phyloP scores from a whole-genome alignment of 164 flowering plant species.

The Aristolochia fimbriata region DNA sequence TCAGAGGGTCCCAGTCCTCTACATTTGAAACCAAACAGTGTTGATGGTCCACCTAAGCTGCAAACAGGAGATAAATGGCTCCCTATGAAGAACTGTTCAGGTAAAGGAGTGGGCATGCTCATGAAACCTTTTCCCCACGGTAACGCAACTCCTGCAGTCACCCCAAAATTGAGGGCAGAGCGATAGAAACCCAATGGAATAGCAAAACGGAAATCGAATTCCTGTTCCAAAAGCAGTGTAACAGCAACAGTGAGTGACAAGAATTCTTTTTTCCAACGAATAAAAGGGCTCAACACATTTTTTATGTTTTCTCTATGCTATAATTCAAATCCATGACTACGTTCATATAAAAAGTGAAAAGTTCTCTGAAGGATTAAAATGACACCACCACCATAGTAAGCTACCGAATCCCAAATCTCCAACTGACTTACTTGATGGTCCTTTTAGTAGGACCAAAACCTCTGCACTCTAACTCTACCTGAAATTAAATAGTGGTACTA shows the following conservation, averaged over 20 bases:
- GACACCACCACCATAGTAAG: too few species aligned
- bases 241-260: background rate
- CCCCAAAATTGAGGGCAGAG: conserved; percentile 78
- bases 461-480: too few species aligned
- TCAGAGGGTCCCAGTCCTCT: conserved; percentile 83
- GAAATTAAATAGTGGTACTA: too few species aligned
- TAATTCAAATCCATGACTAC: too few species aligned
- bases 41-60: conserved; percentile 59
- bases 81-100: conserved; percentile 84
- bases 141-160: conserved; percentile 58
- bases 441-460: too few species aligned
- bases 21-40: conserved; percentile 67
- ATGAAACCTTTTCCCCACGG: conserved; percentile 79
- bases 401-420: too few species aligned
- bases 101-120: conserved; percentile 46
- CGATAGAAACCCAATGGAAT: conserved; percentile 66
- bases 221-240: conserved; percentile 36
- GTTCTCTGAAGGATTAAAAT: too few species aligned
- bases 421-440: too few species aligned
- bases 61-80: conserved; percentile 84
- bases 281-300: too few species aligned
- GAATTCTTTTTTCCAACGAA: background rate
- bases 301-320: too few species aligned
- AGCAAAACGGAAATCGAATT: conserved; percentile 81
- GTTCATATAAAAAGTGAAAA: too few species aligned